phyloP scores from a whole-genome alignment of 2,329 filamentous ascomycete genomes.

The Cladosporium sp. region DNA sequence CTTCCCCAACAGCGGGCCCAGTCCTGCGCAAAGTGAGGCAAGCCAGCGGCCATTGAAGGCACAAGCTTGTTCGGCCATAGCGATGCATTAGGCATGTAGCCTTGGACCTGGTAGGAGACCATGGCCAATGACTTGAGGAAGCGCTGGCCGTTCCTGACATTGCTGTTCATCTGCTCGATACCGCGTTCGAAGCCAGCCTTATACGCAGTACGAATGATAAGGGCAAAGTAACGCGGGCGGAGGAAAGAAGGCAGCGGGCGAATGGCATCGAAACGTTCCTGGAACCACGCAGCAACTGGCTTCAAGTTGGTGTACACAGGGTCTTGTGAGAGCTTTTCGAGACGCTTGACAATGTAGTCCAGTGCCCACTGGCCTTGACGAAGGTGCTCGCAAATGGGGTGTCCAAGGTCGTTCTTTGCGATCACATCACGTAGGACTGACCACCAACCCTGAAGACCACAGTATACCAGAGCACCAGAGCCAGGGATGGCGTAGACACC shows the following conservation, averaged over 20 bases:
- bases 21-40: conserved; percentile 90
- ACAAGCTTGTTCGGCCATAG: conserved; percentile 84
- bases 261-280: conserved; percentile 82
- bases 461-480: conserved; percentile 84
- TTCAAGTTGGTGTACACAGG: conserved; percentile 62
- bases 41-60: conserved; percentile 83
- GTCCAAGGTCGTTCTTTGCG: conserved; percentile 84
- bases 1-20: conserved; percentile 98
- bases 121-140: conserved; percentile 88
- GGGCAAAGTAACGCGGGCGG: conserved; percentile 87
- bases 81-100: conserved; percentile 85
- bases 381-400: conserved; percentile 90
- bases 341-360: conserved; percentile 79
- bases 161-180: conserved; percentile 75
- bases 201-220: conserved; percentile 86
- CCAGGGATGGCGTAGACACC: conserved; percentile 88
- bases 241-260: conserved; percentile 84
- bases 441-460: conserved; percentile 98
- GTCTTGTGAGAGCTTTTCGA: conserved; percentile 67
- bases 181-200: conserved; percentile 77
- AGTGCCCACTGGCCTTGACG: conserved; percentile 89
- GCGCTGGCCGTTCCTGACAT: conserved; percentile 77
- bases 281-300: conserved; percentile 74
- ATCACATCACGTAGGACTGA: conserved; percentile 84
- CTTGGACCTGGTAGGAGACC: conserved; percentile 89